Base-by-base conservation (phyloP, 148 eudicot species). In the Drosera capensis region DNA sequence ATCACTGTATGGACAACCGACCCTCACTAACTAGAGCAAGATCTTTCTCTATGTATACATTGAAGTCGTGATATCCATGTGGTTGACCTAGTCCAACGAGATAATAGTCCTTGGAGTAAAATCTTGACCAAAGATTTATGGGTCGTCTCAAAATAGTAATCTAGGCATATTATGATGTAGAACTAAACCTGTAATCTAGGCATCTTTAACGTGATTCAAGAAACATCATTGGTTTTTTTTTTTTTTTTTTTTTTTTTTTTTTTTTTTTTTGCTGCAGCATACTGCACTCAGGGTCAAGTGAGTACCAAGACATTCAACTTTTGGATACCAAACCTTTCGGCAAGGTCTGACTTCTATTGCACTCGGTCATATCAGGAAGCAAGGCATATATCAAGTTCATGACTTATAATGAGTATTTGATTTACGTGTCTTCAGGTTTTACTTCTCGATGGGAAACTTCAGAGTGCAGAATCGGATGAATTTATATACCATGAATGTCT, bases 391-490 rank as follows among this genome's bases (percentile, higher is more conserved):
- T 15, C 20, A 40, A 40, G 18, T 0, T 37, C 16, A 15, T n/a
- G 6, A 15, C 13, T 14, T 40, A 8, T 0, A 37, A 3, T 37
- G 16, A 9, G 16, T 37, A 3, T 37, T 37, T 3, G 40, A 3
- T 14, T 37, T 44, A 3, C 8, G 14, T 46, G 8, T 3, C 21
- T 38, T 56, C 58, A 82, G 94, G 86, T 64, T 28, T 56, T 82
- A 67, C 68, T 82, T 61, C 67, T 82, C 20, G 94, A 82, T 66
- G 94, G 94, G 13, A 82, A 78, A 67, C 72, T 78, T 82, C 94
- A 82, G 51, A 82, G 94, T 43, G 82, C 94, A 1, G 94, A 82
- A 56, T 53, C 71, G 12, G 94, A 82, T 19, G 94, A 82, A 53
- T 82, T 78, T 45, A 75, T 82, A 16, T 82, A 82, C 59, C 94